These are phyloP conservation scores for Abrus precatorius DNA, from an alignment of 306 rosid genomes.

Conservation along the genomic window DNA sequence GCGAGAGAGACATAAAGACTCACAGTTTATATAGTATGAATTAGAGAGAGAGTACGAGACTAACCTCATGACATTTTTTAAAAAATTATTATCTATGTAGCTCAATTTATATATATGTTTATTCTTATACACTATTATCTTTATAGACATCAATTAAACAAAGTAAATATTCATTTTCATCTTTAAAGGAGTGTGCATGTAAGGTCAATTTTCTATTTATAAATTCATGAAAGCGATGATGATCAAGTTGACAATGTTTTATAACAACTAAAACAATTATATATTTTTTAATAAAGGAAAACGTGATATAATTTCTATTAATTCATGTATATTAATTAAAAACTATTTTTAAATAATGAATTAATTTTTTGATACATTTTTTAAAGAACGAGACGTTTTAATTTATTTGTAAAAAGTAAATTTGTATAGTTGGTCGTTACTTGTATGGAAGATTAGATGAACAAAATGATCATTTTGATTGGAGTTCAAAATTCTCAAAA, in stretches of 20 bases:
- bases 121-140: not conserved
- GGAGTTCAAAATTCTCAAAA: conserved; percentile 29
- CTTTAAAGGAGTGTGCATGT: not conserved
- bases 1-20: too few relatives aligned
- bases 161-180: not conserved
- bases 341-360: not conserved
- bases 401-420: not conserved
- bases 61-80: not conserved
- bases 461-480: conserved; percentile 22
- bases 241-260: not conserved
- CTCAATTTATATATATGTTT: not conserved
- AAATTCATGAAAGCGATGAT: not conserved
- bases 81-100: not conserved
- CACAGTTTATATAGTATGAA: too few relatives aligned
- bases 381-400: not conserved
- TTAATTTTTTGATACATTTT: not conserved
- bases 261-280: not conserved
- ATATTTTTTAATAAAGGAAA: not conserved
- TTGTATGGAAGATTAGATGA: not conserved
- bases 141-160: not conserved
- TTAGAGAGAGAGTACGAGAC: not conserved
- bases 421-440: not conserved
- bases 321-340: not conserved
- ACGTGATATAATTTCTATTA: not conserved
- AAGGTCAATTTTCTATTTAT: not conserved